Evolutionary conservation across 1,284 basidiomycete species (phyloP).

Genomic region (Sporisorium exsertum): DNA sequence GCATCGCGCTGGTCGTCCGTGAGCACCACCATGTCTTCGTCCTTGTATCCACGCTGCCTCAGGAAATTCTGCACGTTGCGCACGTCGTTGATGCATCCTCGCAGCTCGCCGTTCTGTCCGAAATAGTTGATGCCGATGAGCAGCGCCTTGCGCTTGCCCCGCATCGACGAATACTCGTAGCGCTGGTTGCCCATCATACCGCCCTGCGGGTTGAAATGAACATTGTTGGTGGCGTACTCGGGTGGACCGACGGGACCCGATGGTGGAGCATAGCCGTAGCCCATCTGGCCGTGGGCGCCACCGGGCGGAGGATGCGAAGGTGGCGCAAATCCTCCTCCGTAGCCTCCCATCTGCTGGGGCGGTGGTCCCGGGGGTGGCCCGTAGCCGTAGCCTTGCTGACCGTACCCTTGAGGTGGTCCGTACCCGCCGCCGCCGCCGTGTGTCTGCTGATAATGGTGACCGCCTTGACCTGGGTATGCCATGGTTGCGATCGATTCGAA

Average conservation of each 20-base stretch:
- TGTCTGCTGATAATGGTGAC: slow-evolving; percentile 55
- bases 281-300: slow-evolving; percentile 44
- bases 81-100: slow-evolving; percentile 69
- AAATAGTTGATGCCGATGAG: slow-evolving; percentile 69
- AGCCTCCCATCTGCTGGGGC: slow-evolving; percentile 27
- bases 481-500: slow-evolving; percentile 19
- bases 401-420: slow-evolving; percentile 42
- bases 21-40: slow-evolving; percentile 68
- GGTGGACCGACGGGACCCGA: slow-evolving; percentile 57
- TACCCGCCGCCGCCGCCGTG: slow-evolving; percentile 45
- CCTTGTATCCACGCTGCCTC: slow-evolving; percentile 64
- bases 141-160: slow-evolving; percentile 67
- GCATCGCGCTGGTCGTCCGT: slow-evolving; percentile 63
- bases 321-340: slow-evolving; percentile 41
- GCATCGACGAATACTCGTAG: slow-evolving; percentile 67
- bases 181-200: slow-evolving; percentile 60
- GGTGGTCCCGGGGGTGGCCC: slow-evolving; percentile 31
- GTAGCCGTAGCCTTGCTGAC: slow-evolving; percentile 47
- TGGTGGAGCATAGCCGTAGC: slow-evolving; percentile 40
- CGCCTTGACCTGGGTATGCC: slow-evolving; percentile 62
- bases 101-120: slow-evolving; percentile 59
- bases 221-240: slow-evolving; percentile 54
- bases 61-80: slow-evolving; percentile 67
- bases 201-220: slow-evolving; percentile 62
- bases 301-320: slow-evolving; percentile 34